Base-by-base conservation (phyloP, 768 basidiomycete genomes). In the Boletus subparvulus region DNA sequence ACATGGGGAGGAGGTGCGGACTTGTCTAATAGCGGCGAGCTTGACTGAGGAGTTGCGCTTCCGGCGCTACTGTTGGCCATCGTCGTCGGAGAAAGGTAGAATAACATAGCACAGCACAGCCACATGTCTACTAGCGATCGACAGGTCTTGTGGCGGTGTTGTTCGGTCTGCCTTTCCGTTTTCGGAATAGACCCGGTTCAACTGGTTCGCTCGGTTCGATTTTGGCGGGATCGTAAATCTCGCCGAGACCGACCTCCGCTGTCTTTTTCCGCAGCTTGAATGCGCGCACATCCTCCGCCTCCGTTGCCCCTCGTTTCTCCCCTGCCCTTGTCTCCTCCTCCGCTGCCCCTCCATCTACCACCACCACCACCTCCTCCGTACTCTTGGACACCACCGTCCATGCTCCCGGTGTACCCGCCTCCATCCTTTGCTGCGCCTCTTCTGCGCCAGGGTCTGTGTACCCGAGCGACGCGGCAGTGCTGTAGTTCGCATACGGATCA, bases 391-490 rank as follows among this genome's bases (percentile, higher is more conserved):
- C 82, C 26, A 86, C 74, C 61, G 90, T 75, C 93, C 93, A 96
- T 45, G 85, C 81, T 12, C 94, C 91, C 0, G 81, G 87, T 4
- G 85, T 74, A 13, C 92, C 93, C 65, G 90, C 83, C 14, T 75
- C 81, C 47, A 77, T 79, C 24, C 82, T 78, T 43, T 81, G 75
- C 52, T 85, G 82, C 3, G 79, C 76, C 65, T 88, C 87, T 55
- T 89, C 90, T 9, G 78, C 85, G 58, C 92, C 90, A 2, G 87
- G 88, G 65, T 96, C 94, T 11, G 65, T 76, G 64, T 83, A 87
- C 1, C 95, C 95, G 1, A 98, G 79, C 1, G 87, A 90, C 47
- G 83, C 87, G 0, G 96, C 88, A 0, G 93, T 94, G 12, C 92
- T 85, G 71, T 98, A 99, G 70, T 96, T 89, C 1, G 88, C 80